Evolutionary conservation across 2,329 filamentous ascomycete genomes (phyloP).

Genomic region (Exophiala mesophila): DNA sequence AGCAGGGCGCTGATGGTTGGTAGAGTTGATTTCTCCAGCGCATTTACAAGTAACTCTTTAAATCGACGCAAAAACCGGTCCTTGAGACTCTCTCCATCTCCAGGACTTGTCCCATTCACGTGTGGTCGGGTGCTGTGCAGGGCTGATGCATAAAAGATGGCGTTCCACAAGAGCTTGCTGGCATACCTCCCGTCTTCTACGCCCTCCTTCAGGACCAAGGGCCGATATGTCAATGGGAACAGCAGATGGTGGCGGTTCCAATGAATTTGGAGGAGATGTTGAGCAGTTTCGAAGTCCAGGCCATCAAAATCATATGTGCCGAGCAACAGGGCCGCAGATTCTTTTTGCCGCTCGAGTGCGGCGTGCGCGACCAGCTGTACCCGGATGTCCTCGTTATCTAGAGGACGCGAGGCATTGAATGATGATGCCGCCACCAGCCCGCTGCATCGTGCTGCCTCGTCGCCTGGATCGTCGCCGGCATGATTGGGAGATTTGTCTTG

Average conservation of each 20-base stretch:
- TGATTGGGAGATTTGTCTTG: no score
- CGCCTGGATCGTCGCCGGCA: no score
- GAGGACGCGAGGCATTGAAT: no score
- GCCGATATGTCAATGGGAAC: constrained; percentile 38
- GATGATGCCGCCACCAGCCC: no score
- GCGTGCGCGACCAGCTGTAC: constrained; percentile 2
- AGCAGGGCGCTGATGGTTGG: not conserved
- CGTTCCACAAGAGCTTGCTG: constrained; percentile 38
- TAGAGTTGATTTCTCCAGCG: not conserved
- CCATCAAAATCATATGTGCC: constrained; percentile 34
- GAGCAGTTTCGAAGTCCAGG: constrained; percentile 32
- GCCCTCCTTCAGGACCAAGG: constrained; percentile 38
- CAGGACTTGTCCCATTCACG: not conserved
- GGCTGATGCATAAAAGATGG: constrained; percentile 10
- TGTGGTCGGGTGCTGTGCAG: not conserved
- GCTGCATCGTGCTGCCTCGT: no score
- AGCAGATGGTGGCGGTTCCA: constrained; percentile 37
- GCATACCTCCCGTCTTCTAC: constrained; percentile 34
- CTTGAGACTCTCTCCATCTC: not conserved
- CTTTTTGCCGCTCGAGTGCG: constrained; percentile 5
- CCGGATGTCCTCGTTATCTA: no score
- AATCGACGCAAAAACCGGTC: constrained; percentile 1
- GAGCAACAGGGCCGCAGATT: not conserved
- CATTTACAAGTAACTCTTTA: not conserved
- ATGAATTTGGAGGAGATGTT: constrained; percentile 37